Conservation (phyloP, 495 filamentous ascomycete genomes). For the Xeromyces bisporus region DNA sequence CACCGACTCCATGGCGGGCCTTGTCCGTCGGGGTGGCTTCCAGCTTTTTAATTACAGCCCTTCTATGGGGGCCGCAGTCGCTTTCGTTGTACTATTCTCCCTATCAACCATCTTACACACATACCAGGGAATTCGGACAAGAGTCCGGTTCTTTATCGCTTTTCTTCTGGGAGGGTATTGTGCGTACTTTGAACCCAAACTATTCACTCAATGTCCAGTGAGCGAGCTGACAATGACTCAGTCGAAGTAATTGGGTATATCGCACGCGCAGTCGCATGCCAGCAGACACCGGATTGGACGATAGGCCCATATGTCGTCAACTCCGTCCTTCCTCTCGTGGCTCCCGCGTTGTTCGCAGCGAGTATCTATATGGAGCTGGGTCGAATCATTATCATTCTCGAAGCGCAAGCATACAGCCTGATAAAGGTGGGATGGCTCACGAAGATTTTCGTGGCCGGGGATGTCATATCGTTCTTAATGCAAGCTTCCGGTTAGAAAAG, state of each 20-base stretch:
- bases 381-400: slow-evolving; percentile 25
- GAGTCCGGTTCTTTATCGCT: slow-evolving; percentile 38
- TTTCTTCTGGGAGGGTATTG: slow-evolving; percentile 37
- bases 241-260: slow-evolving; percentile 26
- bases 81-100: slow-evolving; percentile 34
- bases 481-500: slow-evolving; percentile 12
- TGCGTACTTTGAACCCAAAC: slow-evolving; percentile 13
- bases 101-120: slow-evolving; percentile 23
- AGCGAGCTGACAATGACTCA: slow-evolving; percentile 1
- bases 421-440: slow-evolving; percentile 30
- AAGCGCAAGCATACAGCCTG: slow-evolving; percentile 20
- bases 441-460: slow-evolving; percentile 22
- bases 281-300: slow-evolving; percentile 12
- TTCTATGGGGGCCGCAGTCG: slow-evolving; percentile 28
- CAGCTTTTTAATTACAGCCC: slow-evolving; percentile 40
- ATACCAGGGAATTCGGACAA: slow-evolving; percentile 25
- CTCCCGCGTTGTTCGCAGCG: slow-evolving; percentile 34
- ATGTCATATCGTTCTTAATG: slow-evolving; percentile 25
- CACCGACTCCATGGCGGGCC: no score
- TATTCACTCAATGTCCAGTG: neutral
- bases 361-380: slow-evolving; percentile 42
- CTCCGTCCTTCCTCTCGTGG: slow-evolving; percentile 27
- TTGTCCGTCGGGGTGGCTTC: no score
- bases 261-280: slow-evolving; percentile 15
- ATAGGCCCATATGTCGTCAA: slow-evolving; percentile 30